These are phyloP conservation scores for Aspergillus bridgeri DNA, from an alignment of 495 filamentous ascomycete species.

Conservation along the genomic window DNA sequence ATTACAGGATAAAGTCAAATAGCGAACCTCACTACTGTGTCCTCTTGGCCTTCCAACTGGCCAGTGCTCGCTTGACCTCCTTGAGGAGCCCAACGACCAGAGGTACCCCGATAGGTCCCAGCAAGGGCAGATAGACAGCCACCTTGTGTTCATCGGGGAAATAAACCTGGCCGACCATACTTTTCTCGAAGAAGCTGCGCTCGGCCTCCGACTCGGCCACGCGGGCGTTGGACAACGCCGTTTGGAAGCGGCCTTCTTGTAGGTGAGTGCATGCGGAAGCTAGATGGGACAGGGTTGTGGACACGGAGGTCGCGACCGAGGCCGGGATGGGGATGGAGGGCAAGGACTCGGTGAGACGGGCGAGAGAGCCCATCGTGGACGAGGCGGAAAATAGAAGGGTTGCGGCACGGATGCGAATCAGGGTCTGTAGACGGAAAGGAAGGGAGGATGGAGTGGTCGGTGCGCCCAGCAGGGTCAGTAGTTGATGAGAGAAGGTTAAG, in stretches of 20 bases:
- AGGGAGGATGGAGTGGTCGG: slow-evolving; percentile 75
- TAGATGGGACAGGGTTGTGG: slow-evolving; percentile 72
- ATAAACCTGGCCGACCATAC: slow-evolving; percentile 97
- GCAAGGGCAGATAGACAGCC: slow-evolving; percentile 89
- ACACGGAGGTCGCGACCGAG: slow-evolving; percentile 79
- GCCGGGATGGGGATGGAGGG: slow-evolving; percentile 88
- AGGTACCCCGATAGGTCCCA: slow-evolving; percentile 91
- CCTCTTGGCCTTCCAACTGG: slow-evolving; percentile 35
- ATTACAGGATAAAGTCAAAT: neutral
- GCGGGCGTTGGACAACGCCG: slow-evolving; percentile 71
- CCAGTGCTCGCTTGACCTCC: slow-evolving; percentile 59
- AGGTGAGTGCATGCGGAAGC: slow-evolving; percentile 72
- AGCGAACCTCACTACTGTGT: slow-evolving; percentile 1
- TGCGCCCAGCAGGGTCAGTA: slow-evolving; percentile 83
- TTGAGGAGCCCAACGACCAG: slow-evolving; percentile 78
- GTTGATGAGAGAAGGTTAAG: slow-evolving; percentile 86
- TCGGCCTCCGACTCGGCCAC: slow-evolving; percentile 88
- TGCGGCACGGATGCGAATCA: slow-evolving; percentile 80
- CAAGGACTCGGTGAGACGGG: slow-evolving; percentile 78
- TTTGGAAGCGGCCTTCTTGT: slow-evolving; percentile 58
- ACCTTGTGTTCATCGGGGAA: slow-evolving; percentile 98
- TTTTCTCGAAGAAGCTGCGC: slow-evolving; percentile 96
- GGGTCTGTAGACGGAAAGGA: slow-evolving; percentile 78
- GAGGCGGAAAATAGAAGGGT: slow-evolving; percentile 85
- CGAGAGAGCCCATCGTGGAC: slow-evolving; percentile 88